Evolutionary conservation across 139 green algal genomes (phyloP).

Genomic region (Micractinium sp.): DNA sequence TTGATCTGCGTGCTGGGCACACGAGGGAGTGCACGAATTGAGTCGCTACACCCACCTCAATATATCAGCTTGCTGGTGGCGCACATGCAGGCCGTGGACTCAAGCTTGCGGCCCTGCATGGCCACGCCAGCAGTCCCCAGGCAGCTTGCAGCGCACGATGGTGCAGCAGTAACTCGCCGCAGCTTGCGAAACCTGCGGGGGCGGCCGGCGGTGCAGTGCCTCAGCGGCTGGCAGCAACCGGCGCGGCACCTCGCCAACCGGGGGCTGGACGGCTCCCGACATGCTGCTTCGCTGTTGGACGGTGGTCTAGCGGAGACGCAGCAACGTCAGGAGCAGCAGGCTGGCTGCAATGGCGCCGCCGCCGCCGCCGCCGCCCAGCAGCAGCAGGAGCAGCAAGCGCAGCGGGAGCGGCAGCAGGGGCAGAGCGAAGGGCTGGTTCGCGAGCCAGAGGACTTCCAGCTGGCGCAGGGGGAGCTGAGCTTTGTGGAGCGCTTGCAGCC

Average conservation of each 20-base stretch:
- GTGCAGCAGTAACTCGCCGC: too few relatives aligned
- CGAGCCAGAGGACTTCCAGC: conserved; percentile 37
- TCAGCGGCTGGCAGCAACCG: background rate
- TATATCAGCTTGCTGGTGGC: too few relatives aligned
- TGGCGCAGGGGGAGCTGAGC: conserved; percentile 21
- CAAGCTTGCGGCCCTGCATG: background rate
- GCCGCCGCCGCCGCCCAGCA: background rate
- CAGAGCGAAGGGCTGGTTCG: background rate
- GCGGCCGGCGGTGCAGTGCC: background rate
- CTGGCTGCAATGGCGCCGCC: background rate
- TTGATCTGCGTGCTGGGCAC: background rate
- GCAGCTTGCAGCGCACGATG: background rate
- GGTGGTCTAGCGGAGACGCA: background rate
- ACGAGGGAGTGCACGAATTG: too few relatives aligned
- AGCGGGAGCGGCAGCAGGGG: conserved; percentile 11
- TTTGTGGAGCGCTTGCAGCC: conserved; percentile 9
- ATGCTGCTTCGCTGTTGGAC: background rate
- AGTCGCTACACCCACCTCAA: background rate
- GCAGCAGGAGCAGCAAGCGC: background rate
- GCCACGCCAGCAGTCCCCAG: background rate
- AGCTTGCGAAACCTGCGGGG: background rate
- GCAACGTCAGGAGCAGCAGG: background rate
- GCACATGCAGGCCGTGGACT: background rate
- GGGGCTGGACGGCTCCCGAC: background rate
- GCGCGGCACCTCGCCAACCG: background rate